These are phyloP conservation scores for Ophidiomyces ophidiicola DNA, from an alignment of 2,329 filamentous ascomycete genomes.

Conservation along the genomic window DNA sequence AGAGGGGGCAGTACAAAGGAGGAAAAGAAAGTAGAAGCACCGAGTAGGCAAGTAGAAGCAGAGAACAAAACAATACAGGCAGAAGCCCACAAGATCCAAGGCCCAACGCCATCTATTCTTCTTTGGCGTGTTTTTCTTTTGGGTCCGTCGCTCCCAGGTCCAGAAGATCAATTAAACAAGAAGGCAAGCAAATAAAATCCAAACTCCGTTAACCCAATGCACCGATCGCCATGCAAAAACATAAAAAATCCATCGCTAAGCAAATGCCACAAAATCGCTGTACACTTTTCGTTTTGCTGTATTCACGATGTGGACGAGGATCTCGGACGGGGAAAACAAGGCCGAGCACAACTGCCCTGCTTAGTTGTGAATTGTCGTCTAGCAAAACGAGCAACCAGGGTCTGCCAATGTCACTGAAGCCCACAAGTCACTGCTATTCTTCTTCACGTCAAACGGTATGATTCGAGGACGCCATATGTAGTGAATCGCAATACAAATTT, in stretches of 20 bases:
- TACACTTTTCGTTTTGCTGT: background rate
- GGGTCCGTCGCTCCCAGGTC: background rate
- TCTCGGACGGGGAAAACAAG: background rate
- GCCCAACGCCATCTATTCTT: conserved; percentile 4
- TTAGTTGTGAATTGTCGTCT: conserved; percentile 3
- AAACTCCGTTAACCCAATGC: conserved; percentile 1
- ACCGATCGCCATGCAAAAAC: conserved; percentile 4
- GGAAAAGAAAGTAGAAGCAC: background rate
- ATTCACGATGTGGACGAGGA: background rate
- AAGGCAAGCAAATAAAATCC: background rate
- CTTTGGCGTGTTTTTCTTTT: background rate
- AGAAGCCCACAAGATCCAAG: background rate
- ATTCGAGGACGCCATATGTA: conserved; percentile 5
- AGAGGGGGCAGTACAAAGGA: conserved; percentile 1
- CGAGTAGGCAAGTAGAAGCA: conserved; percentile 1
- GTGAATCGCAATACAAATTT: background rate
- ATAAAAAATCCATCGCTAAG: background rate
- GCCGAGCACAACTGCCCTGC: background rate
- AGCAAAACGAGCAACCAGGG: conserved; percentile 8
- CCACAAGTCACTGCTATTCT: background rate
- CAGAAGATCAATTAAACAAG: background rate
- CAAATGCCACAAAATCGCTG: background rate
- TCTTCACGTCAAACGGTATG: conserved; percentile 5
- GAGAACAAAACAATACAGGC: background rate
- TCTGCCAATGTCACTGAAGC: background rate